Base-by-base conservation (phyloP, 1,284 basidiomycete species). In the Fomes fomentarius region DNA sequence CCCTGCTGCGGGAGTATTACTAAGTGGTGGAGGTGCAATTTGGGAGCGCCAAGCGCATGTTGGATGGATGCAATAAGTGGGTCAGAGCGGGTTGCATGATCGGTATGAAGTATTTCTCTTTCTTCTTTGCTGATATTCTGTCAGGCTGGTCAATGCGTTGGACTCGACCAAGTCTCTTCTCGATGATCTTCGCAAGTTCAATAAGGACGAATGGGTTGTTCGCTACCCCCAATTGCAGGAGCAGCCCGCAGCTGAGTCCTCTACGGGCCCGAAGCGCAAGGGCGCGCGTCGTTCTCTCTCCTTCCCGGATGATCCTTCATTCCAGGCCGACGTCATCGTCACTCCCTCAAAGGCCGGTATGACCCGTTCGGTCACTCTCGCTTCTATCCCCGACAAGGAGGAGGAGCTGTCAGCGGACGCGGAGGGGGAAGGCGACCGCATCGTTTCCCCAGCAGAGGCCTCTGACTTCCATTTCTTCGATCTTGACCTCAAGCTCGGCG, bases 401-500 rank as follows among this genome's bases (percentile, higher is more conserved):
- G 68, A 73, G 14, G 66, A 63, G 6, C 52, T 56, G 3, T 67
- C 71, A 0, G 58, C 59, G 25, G 47, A 57, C 42, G 15, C 57
- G 1, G 66, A 72, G 47, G 74, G 79, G 54, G 77, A 78, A 14
- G 71, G 62, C 19, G 77, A 77, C 41, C 67, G 73, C 6, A 69
- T 80, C 26, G 63, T 81, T 50, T 75, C 80, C 26, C 69, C 77
- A 9, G 75, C 71, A 3, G 70, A 73, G 30, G 63, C 63, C 1
- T 66, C 79, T 26, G 88, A 91, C 58, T 93, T 96, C 72, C 85
- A 88, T 52, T 86, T 98, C 50, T 85, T 98, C 60, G 89, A 91
- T 21, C 83, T 98, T 41, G 96, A 98, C 74, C 86, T 99, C 67
- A 94, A 94, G 69, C 85, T 98, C 47, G 96, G 95, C 24, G 75